phyloP scores from a whole-genome alignment of 129 eudicot species.

The Flaveria trinervia region DNA sequence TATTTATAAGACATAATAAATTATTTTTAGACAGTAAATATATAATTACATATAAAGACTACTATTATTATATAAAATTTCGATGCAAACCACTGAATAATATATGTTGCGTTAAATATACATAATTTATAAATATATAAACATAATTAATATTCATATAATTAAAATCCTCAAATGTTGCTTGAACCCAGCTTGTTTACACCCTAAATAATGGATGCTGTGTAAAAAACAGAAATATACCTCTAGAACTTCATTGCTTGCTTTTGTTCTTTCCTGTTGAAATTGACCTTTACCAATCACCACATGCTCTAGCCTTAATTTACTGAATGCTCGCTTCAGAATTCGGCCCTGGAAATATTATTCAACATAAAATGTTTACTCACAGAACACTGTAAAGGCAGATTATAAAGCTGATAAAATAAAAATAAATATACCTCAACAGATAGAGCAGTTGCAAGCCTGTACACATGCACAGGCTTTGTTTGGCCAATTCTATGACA shows the following conservation, averaged over 20 bases:
- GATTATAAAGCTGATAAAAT: not conserved
- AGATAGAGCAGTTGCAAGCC: constrained; percentile 96
- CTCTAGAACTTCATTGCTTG: constrained; percentile 42
- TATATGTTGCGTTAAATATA: too few relatives aligned
- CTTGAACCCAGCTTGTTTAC: too few relatives aligned
- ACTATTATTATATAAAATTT: too few relatives aligned
- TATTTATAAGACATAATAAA: too few relatives aligned
- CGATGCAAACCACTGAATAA: too few relatives aligned
- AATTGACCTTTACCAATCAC: constrained; percentile 98
- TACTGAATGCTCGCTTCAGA: constrained; percentile 94
- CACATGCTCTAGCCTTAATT: constrained; percentile 95
- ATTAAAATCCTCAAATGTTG: too few relatives aligned
- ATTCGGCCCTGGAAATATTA: constrained; percentile 66
- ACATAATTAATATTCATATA: too few relatives aligned
- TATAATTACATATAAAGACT: too few relatives aligned
- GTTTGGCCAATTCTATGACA: constrained; percentile 99
- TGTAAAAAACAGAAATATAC: constrained; percentile 26
- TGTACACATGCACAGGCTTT: constrained; percentile 96
- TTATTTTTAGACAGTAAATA: too few relatives aligned
- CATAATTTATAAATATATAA: too few relatives aligned
- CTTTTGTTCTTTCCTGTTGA: constrained; percentile 66
- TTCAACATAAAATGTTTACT: constrained; percentile 7
- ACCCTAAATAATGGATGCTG: not conserved
- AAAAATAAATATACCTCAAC: constrained; percentile 54
- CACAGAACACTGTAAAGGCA: not conserved